Base-by-base conservation (phyloP, 208 protist species). In the Leishmania braziliensis region DNA sequence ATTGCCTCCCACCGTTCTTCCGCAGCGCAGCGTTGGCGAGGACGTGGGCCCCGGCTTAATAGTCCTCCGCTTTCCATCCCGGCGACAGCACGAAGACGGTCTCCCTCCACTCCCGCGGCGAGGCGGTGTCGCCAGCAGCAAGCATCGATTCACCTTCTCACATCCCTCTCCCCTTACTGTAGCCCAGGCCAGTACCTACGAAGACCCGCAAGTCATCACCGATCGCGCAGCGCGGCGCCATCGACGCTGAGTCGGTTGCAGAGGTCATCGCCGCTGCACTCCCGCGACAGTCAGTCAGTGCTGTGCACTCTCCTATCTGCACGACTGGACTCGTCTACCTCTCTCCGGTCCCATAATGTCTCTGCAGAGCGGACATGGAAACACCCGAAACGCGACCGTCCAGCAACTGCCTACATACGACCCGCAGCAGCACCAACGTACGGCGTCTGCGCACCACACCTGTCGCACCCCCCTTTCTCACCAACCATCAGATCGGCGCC, bases 81-180 rank as follows among this genome's bases (percentile, higher is more conserved):
- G 51, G 53, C 29, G 29, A 36, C n/a, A 8, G 29, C 51, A n/a
- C 48, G 20, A 39, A 18, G 50, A 46, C 51, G 1, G 2, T 9
- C 29, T 26, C 51, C 12, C 29, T 39, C 33, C 33, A 46, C 33
- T 39, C 51, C 6, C n/a, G 51, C 3, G 18, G 53, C 18, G 72
- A 9, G 72, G n/a, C 72, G 29, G 72, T 62, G 29, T 62, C 51
- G 51, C 51, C 72, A 58, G 20, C 33, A n/a, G 1, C 48, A 46
- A 39, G 33, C 16, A 26, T 36, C 72, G 3, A 62, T 46, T 5
- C 29, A 62, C 18, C 29, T 76, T n/a, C 16, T 76, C 72, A 46
- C 51, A 16, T 76, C 51, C 14, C 50, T 76, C 12, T 76, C 72
- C 20, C 72, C 72, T 26, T 76, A 76, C 72, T 62, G 16, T 29